phyloP scores from a whole-genome alignment of 2,329 filamentous ascomycete genomes.

The Stachybotrys echinatus region DNA sequence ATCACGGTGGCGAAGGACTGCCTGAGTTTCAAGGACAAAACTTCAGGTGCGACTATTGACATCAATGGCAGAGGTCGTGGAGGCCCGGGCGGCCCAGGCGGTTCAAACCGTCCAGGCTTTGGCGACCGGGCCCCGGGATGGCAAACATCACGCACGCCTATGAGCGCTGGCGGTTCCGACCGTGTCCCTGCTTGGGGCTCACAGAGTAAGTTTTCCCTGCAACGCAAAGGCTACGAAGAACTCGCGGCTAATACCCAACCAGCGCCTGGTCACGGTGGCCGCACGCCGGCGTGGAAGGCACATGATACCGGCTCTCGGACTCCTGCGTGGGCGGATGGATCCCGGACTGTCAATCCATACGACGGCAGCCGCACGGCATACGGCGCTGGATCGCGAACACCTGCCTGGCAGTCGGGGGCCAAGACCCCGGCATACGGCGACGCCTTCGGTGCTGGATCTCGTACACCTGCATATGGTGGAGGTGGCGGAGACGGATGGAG shows the following conservation, averaged over 20 bases:
- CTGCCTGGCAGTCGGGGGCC: constrained; percentile 73
- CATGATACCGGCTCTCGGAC: constrained; percentile 56
- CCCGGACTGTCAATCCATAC: constrained; percentile 64
- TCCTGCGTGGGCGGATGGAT: constrained; percentile 66
- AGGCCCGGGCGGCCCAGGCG: constrained; percentile 39
- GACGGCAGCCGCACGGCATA: constrained; percentile 74
- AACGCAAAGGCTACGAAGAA: too few relatives aligned
- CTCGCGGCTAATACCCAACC: too few relatives aligned
- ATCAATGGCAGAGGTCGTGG: constrained; percentile 50
- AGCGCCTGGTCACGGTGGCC: constrained; percentile 52
- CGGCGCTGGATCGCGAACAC: constrained; percentile 65
- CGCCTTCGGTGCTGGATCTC: constrained; percentile 62
- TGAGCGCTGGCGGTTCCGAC: constrained; percentile 53
- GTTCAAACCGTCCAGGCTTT: constrained; percentile 35
- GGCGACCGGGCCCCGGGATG: constrained; percentile 48
- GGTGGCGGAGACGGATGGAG: constrained; percentile 54
- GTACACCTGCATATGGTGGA: constrained; percentile 57
- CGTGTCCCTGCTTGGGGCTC: constrained; percentile 74
- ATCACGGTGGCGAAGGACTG: constrained; percentile 78
- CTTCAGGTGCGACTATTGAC: constrained; percentile 74
- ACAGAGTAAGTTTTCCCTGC: constrained; percentile 53
- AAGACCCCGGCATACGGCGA: constrained; percentile 61
- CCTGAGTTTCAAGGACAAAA: constrained; percentile 79
- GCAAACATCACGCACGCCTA: constrained; percentile 65
- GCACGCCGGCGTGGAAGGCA: constrained; percentile 59